These are phyloP conservation scores for Malus hybrid DNA, from an alignment of 331 rosid species.

Conservation along the genomic window DNA sequence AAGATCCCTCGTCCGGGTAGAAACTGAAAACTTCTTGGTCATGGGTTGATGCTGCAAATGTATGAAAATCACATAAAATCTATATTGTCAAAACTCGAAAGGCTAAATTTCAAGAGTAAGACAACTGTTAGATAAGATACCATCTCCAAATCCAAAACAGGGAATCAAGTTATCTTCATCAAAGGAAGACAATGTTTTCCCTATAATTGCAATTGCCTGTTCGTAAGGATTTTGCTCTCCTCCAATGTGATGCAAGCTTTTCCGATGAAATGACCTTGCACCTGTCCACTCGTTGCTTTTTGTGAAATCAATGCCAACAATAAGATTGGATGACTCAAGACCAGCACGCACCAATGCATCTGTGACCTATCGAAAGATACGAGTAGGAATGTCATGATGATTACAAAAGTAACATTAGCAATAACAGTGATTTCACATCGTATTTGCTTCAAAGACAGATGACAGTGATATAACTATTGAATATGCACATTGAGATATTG, in stretches of 20 bases:
- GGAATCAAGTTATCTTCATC: constrained; percentile 91
- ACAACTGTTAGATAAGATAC: constrained; percentile 32
- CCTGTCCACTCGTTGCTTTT: constrained; percentile 99
- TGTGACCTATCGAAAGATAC: constrained; percentile 50
- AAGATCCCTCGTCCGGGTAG: constrained; percentile 52
- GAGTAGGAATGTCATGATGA: constrained; percentile 10
- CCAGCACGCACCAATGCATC: constrained; percentile 79
- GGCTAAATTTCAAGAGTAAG: background rate
- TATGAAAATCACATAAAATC: constrained; percentile 11
- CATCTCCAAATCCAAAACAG: constrained; percentile 97
- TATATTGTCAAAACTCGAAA: background rate
- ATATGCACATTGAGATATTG: too few species aligned
- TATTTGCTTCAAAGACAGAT: background rate
- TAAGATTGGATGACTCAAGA: constrained; percentile 85
- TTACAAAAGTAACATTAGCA: background rate
- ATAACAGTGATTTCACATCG: background rate
- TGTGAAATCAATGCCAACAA: constrained; percentile 95
- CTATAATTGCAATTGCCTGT: constrained; percentile 85
- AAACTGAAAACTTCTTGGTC: constrained; percentile 95
- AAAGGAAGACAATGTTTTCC: constrained; percentile 72
- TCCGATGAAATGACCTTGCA: constrained; percentile 67
- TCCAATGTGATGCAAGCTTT: constrained; percentile 86
- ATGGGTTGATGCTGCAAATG: constrained; percentile 76
- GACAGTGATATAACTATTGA: background rate
- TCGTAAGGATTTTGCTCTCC: constrained; percentile 82